phyloP scores from a whole-genome alignment of 371 early-diverging fungal species.

The Nosema muscidifuracis region DNA sequence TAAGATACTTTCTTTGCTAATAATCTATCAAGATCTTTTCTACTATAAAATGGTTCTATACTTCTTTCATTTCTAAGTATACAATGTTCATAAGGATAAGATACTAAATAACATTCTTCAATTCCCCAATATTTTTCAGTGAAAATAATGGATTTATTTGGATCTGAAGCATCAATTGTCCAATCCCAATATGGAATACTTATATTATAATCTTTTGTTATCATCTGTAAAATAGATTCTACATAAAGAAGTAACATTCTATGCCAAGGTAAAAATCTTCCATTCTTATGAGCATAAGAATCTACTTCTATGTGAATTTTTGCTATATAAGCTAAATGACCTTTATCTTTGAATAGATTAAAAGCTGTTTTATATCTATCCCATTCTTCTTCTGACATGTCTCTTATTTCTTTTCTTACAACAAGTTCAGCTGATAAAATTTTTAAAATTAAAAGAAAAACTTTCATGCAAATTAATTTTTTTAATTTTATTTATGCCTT shows the following conservation, averaged over 20 bases:
- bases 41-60: conserved; percentile 57
- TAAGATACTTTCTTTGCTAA: conserved; percentile 57
- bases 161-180: conserved; percentile 50
- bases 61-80: conserved; percentile 42
- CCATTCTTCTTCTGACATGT: conserved; percentile 37
- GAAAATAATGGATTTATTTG: conserved; percentile 29
- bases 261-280: conserved; percentile 62
- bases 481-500: background rate
- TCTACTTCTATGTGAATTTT: conserved; percentile 35
- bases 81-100: conserved; percentile 48
- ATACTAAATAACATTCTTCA: conserved; percentile 23
- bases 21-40: conserved; percentile 59
- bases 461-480: background rate
- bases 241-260: conserved; percentile 53
- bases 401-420: conserved; percentile 43
- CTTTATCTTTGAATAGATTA: conserved; percentile 16
- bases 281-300: conserved; percentile 61
- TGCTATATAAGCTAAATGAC: conserved; percentile 22
- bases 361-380: conserved; percentile 32
- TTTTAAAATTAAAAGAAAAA: background rate
- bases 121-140: conserved; percentile 16
- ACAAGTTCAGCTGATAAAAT: background rate
- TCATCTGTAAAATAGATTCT: conserved; percentile 54
- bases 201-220: conserved; percentile 60
- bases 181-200: conserved; percentile 66